Evolutionary conservation across 345 rosid genomes (phyloP).

Genomic region (Linum lewisii): DNA sequence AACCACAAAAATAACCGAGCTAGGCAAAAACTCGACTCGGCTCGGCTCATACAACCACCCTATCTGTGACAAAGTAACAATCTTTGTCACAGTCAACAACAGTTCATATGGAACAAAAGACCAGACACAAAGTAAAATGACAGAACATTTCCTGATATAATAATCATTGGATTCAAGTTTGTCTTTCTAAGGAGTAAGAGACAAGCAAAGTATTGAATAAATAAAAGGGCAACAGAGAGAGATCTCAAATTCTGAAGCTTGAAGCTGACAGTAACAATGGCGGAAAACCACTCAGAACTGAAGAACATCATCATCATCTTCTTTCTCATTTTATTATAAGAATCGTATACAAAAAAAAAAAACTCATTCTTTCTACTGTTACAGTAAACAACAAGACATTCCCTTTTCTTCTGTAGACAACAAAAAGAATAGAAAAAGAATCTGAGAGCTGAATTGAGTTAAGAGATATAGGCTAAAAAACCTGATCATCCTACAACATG

Average conservation of each 20-base stretch:
- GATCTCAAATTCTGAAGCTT: not conserved
- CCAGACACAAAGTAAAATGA: not conserved
- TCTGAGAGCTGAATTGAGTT: not conserved
- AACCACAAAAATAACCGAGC: no score
- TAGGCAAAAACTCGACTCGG: no score
- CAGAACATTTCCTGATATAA: not conserved
- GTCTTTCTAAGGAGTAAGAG: not conserved
- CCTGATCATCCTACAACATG: not conserved
- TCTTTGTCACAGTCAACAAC: no score
- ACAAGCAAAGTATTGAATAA: not conserved
- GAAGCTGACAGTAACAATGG: no score
- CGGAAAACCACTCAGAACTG: not conserved
- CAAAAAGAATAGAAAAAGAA: not conserved
- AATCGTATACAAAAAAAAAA: not conserved
- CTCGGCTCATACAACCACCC: no score
- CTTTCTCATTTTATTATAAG: not conserved
- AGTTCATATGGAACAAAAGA: not conserved
- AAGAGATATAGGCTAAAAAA: not conserved
- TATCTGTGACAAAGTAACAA: no score
- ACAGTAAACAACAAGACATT: no score
- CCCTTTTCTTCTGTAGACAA: not conserved
- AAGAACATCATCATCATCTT: not conserved
- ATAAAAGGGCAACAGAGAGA: not conserved
- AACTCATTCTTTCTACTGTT: not conserved
- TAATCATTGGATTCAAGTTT: no score